Percentiles rank a stretch among this genome's conserved stretches.
These are phyloP conservation scores for Chlorella sp. DNA, from an alignment of 139 green algal genomes.

Conservation along the genomic window DNA sequence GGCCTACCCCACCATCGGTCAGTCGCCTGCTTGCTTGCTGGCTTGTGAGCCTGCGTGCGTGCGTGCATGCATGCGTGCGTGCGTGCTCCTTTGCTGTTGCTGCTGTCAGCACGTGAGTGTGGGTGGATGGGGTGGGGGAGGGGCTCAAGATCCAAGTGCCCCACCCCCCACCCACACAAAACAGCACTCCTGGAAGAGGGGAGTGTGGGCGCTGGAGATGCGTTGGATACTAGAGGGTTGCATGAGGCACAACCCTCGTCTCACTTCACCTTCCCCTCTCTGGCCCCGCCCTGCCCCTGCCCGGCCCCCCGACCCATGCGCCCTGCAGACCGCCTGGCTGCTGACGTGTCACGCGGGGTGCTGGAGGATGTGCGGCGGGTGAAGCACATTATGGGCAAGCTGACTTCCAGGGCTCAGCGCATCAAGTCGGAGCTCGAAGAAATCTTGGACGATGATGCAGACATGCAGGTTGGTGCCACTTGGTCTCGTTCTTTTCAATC, in stretches of 20 bases:
- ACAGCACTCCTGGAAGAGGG: too few species aligned
- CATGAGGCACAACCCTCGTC: too few species aligned
- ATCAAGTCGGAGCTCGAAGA: slow-evolving; percentile 56
- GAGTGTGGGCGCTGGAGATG: too few species aligned
- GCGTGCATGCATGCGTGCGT: background rate
- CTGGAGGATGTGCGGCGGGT: slow-evolving; percentile 46
- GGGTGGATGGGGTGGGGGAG: background rate
- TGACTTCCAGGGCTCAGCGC: slow-evolving; percentile 31
- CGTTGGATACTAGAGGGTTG: too few species aligned
- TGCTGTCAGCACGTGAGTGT: too few species aligned
- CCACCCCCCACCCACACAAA: background rate
- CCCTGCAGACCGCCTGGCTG: background rate
- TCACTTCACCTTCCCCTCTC: too few species aligned
- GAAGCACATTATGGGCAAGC: slow-evolving; percentile 41
- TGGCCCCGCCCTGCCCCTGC: background rate
- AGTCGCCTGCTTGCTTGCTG: background rate
- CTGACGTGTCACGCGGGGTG: slow-evolving; percentile 38
- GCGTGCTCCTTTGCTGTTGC: too few species aligned
- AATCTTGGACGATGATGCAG: slow-evolving; percentile 56
- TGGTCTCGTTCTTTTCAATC: too few species aligned
- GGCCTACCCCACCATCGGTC: slow-evolving; percentile 29
- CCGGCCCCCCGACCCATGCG: too few species aligned
- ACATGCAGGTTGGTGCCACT: slow-evolving; percentile 47
- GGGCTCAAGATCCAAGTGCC: background rate
- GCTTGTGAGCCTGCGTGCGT: background rate